phyloP scores from a whole-genome alignment of 306 rosid genomes.

The Gastrolobium bilobum region DNA sequence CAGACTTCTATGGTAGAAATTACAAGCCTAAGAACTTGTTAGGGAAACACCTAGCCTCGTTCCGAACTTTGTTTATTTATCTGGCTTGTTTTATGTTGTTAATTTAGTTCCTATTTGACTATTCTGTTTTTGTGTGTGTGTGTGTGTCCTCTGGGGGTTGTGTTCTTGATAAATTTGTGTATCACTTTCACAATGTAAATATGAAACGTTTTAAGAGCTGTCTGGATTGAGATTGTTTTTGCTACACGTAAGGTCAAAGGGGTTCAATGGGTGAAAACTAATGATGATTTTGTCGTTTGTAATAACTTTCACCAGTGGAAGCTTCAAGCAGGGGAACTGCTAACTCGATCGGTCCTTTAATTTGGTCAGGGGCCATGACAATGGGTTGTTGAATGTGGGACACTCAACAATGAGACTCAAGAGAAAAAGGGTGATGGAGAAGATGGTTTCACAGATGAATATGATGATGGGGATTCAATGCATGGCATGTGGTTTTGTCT shows the following conservation, averaged over 20 bases:
- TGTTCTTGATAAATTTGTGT: constrained; percentile 7
- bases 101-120: neutral
- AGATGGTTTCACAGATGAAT: constrained; percentile 36
- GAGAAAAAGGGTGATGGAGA: neutral
- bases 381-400: neutral
- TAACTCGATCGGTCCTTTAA: neutral
- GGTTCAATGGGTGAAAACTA: neutral
- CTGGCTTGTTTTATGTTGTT: constrained; percentile 18
- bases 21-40: too few relatives aligned
- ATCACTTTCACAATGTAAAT: constrained; percentile 47
- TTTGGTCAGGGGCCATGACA: neutral
- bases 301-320: neutral
- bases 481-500: constrained; percentile 13
- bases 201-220: constrained; percentile 12
- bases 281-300: neutral
- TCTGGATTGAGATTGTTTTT: constrained; percentile 1
- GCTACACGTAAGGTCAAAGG: neutral
- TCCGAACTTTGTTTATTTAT: too few relatives aligned
- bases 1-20: constrained; percentile 53
- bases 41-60: too few relatives aligned
- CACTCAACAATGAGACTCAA: neutral
- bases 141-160: constrained; percentile 13
- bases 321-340: constrained; percentile 3
- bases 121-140: neutral
- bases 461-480: constrained; percentile 31